Evolutionary conservation across 1,284 basidiomycete species (phyloP).

Genomic region (Polyporus tsugae): DNA sequence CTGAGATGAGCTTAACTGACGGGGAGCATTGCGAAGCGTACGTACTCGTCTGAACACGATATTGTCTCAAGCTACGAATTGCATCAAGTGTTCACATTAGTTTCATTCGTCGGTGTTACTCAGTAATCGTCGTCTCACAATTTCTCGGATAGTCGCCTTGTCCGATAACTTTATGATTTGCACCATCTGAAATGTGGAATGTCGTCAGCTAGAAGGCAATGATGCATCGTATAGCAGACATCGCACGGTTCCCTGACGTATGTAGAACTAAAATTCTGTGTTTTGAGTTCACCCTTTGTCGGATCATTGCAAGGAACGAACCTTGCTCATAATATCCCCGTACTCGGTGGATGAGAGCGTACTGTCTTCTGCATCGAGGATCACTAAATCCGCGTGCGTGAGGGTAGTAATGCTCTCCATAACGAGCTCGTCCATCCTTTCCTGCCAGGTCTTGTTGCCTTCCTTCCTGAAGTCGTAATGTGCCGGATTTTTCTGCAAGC

Average conservation of each 20-base stretch:
- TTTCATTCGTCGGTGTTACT: too few relatives aligned
- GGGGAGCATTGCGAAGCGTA: neutral
- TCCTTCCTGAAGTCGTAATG: constrained; percentile 76
- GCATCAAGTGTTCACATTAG: constrained; percentile 5
- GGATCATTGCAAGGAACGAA: constrained; percentile 37
- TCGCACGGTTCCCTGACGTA: constrained; percentile 71
- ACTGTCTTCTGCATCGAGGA: constrained; percentile 46
- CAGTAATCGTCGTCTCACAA: constrained; percentile 54
- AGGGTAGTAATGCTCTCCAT: constrained; percentile 69
- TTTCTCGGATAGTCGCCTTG: constrained; percentile 62
- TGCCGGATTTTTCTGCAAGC: constrained; percentile 83
- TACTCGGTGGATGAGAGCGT: constrained; percentile 70
- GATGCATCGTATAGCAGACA: neutral
- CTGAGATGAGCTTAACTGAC: neutral
- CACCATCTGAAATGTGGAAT: constrained; percentile 61
- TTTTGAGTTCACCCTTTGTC: neutral
- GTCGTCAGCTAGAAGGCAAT: neutral
- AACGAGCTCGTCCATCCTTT: constrained; percentile 76
- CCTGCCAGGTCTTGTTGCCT: constrained; percentile 70
- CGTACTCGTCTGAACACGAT: constrained; percentile 73
- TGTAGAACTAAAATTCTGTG: constrained; percentile 63
- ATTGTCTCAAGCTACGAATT: constrained; percentile 67
- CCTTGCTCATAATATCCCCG: constrained; percentile 88
- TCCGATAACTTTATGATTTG: constrained; percentile 67
- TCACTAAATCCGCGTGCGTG: constrained; percentile 66